A percentile compares a stretch with the other conserved stretches of the same genome.
Evolutionary conservation across 768 basidiomycete species (phyloP).

Genomic region (Lentinula boryana): DNA sequence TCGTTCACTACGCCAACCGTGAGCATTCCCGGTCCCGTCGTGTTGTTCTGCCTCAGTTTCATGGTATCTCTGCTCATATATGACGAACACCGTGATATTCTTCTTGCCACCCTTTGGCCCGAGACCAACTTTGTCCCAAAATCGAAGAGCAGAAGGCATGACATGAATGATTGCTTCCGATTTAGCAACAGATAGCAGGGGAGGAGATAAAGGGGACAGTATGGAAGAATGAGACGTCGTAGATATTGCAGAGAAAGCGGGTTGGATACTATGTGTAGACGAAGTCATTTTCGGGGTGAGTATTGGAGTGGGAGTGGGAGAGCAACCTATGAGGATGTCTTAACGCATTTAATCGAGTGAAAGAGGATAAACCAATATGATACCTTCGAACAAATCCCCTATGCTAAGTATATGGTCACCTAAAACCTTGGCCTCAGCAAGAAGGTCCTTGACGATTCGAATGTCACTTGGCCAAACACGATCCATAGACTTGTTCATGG

Average conservation of each 20-base stretch:
- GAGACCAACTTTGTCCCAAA: slow-evolving; percentile 84
- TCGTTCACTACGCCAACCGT: slow-evolving; percentile 21
- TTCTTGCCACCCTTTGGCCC: slow-evolving; percentile 67
- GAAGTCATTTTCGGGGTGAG: not conserved
- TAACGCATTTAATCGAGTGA: not conserved
- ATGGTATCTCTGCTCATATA: slow-evolving; percentile 55
- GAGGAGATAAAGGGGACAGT: slow-evolving; percentile 35
- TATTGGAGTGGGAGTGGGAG: not conserved
- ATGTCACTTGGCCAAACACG: slow-evolving; percentile 61
- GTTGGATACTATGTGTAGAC: not conserved
- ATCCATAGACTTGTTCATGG: slow-evolving; percentile 9
- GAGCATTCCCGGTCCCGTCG: slow-evolving; percentile 2
- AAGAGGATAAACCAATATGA: slow-evolving; percentile 7
- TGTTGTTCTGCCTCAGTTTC: slow-evolving; percentile 16
- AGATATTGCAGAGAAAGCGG: too few relatives aligned
- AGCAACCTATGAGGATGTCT: not conserved
- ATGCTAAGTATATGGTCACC: slow-evolving; percentile 35
- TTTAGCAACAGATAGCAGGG: slow-evolving; percentile 62
- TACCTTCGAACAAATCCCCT: slow-evolving; percentile 33
- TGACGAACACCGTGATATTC: slow-evolving; percentile 59
- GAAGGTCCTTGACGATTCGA: slow-evolving; percentile 32
- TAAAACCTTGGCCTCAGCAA: slow-evolving; percentile 31
- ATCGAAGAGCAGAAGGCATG: slow-evolving; percentile 63
- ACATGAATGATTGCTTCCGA: slow-evolving; percentile 65
- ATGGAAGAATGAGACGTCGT: not conserved